phyloP scores from a whole-genome alignment of 2,329 filamentous ascomycete genomes.

The Scolecobasidium constrictum region DNA sequence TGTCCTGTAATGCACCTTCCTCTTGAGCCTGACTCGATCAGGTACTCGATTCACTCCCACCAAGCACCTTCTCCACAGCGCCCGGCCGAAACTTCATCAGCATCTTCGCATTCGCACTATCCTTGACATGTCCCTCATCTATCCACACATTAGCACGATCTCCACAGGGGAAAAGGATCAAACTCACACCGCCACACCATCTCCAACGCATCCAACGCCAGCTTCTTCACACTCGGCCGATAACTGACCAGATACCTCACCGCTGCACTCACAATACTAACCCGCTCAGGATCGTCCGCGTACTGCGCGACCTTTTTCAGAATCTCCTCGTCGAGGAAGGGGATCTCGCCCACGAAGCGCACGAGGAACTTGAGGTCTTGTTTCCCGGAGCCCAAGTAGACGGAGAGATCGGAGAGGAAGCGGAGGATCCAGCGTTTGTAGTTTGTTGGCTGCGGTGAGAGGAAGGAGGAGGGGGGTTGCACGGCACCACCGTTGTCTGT shows the following conservation, averaged over 20 bases:
- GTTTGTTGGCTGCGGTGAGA: slow-evolving; percentile 36
- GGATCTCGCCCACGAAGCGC: slow-evolving; percentile 84
- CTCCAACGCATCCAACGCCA: slow-evolving; percentile 46
- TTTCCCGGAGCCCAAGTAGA: slow-evolving; percentile 84
- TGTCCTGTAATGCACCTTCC: no score
- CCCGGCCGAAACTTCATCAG: slow-evolving; percentile 45
- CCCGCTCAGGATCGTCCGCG: slow-evolving; percentile 52
- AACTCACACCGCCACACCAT: slow-evolving; percentile 40
- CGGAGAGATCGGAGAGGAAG: slow-evolving; percentile 79
- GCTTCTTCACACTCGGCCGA: slow-evolving; percentile 46
- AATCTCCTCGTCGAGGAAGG: slow-evolving; percentile 61
- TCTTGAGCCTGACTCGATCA: no score
- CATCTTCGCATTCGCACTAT: slow-evolving; percentile 40
- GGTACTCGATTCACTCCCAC: no score
- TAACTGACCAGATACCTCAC: slow-evolving; percentile 46
- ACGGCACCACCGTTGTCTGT: slow-evolving; percentile 4
- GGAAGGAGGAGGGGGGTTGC: neutral
- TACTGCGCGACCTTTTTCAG: slow-evolving; percentile 59
- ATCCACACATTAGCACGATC: neutral
- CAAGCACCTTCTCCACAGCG: slow-evolving; percentile 19
- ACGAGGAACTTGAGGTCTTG: slow-evolving; percentile 58
- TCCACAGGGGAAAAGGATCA: no score
- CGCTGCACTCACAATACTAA: slow-evolving; percentile 43
- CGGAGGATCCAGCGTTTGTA: slow-evolving; percentile 72
- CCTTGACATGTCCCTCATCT: slow-evolving; percentile 31